Percentiles rank a stretch among this genome's conserved stretches.
These are phyloP conservation scores for Fusarium graminum DNA, from an alignment of 2,329 filamentous ascomycete species.

Conservation along the genomic window DNA sequence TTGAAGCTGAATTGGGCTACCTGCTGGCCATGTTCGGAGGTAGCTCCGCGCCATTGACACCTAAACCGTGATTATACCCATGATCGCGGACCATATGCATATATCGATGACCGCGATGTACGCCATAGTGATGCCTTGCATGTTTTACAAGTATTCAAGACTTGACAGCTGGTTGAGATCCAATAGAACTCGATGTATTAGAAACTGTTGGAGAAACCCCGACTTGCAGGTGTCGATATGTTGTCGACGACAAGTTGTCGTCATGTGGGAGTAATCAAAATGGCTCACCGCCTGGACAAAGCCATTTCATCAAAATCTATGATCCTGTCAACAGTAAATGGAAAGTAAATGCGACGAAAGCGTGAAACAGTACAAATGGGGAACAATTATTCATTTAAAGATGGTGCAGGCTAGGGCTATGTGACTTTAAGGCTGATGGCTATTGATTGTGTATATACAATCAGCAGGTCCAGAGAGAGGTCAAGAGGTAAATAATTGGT, in stretches of 20 bases:
- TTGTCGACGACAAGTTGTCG: conserved; percentile 3
- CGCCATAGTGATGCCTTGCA: background rate
- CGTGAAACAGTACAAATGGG: background rate
- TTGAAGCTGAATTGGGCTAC: too few relatives aligned
- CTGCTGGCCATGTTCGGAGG: background rate
- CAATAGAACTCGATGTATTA: background rate
- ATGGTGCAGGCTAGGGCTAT: background rate
- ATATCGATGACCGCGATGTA: background rate
- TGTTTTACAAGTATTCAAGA: background rate
- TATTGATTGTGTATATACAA: too few relatives aligned
- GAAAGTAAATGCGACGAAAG: background rate
- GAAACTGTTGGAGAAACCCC: background rate
- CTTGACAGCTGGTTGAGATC: background rate
- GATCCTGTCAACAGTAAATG: background rate
- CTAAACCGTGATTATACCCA: background rate
- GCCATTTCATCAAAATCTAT: background rate
- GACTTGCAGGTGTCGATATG: background rate
- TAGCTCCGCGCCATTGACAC: conserved; percentile 6
- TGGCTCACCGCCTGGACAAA: background rate
- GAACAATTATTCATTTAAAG: background rate
- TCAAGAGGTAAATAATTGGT: too few relatives aligned
- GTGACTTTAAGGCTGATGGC: too few relatives aligned
- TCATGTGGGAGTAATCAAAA: conserved; percentile 7
- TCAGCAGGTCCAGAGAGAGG: too few relatives aligned
- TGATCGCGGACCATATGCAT: background rate